Evolutionary conservation across 345 rosid species (phyloP).

Genomic region (Hypericum perforatum): DNA sequence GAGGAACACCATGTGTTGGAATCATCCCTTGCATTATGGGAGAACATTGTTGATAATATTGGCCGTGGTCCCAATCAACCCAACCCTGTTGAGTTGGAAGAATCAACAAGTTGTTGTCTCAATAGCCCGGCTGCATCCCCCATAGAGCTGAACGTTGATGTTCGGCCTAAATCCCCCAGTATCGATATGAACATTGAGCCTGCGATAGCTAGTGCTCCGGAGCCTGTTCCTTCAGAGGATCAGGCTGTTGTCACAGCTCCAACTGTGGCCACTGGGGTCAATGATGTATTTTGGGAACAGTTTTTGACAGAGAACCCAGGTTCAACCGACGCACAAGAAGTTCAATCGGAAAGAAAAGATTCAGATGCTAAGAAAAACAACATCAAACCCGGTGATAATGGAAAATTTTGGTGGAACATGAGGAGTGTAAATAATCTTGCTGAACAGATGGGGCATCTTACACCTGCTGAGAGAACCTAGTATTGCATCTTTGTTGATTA

Average conservation of each 20-base stretch:
- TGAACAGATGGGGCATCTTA: constrained; percentile 76
- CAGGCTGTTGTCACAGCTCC: constrained; percentile 23
- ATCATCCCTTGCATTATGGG: constrained; percentile 63
- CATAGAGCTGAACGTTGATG: constrained; percentile 38
- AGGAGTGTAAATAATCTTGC: constrained; percentile 61
- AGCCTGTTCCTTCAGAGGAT: constrained; percentile 27
- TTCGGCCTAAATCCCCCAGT: constrained; percentile 41
- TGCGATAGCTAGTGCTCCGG: constrained; percentile 17
- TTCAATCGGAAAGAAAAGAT: constrained; percentile 68
- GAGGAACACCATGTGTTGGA: constrained; percentile 53
- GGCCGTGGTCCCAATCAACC: constrained; percentile 19
- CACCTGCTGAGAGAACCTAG: constrained; percentile 71
- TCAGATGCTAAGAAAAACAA: constrained; percentile 25
- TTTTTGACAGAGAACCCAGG: constrained; percentile 96
- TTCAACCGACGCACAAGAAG: constrained; percentile 55
- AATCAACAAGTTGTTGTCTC: constrained; percentile 60
- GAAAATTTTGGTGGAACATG: constrained; percentile 59
- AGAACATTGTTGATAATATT: constrained; percentile 37
- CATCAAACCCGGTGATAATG: constrained; percentile 30
- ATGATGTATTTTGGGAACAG: constrained; percentile 93
- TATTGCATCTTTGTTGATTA: not conserved
- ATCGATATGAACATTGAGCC: constrained; percentile 91
- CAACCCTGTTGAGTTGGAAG: constrained; percentile 45
- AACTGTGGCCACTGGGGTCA: constrained; percentile 48
- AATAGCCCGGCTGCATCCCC: constrained; percentile 56